Evolutionary conservation across 768 basidiomycete species (phyloP), one percentile per base, ranked within the genome.

Genomic region (Dendrothele bispora): DNA sequence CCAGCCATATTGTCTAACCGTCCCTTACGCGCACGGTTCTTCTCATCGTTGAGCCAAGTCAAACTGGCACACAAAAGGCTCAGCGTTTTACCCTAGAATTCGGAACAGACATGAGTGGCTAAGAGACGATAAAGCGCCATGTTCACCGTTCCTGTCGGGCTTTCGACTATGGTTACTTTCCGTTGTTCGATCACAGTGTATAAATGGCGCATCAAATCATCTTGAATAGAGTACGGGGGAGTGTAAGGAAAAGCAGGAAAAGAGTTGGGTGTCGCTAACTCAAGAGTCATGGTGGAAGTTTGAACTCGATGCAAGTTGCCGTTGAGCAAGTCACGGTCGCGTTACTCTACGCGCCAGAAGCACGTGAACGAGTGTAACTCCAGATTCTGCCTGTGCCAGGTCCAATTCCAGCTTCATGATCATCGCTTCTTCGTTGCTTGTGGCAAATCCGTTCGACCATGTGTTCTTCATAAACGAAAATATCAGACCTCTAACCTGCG

Each of bases 161-260:
- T 90, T 64, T 94, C 91, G 25, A 95, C 77, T 40, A 98, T 86
- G 1, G 91, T 80, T 15, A 97, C 79, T 54, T 83, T 82, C 37
- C 70, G 71, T n/a, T 69, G 55, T 62, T 95, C 91, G 37, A 97
- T 87, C 0, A 86, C 75, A 5, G 75, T 57, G 64, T 94, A 98
- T 1, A 98, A 70, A 53, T 93, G 90, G 15, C 73, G 82, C 95
- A 98, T 97, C 22, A 98, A 80, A 28, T 89, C 80, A 0, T 77
- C 69, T 62, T 98, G 95, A 48, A 95, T 95, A 15, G 75, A 61
- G 62, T 95, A 95, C 2, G 93, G 93, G 4, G 82, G 72, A 14
- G 80, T 72, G 59, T 87, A 97, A 0, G 95, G 95, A 60, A 98
- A 98, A 2, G 81, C 80, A 7, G 84, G 73, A 61, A 97, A 97